These are phyloP conservation scores for Neurospora sp. DNA, from an alignment of 495 filamentous ascomycete genomes.

Conservation along the genomic window DNA sequence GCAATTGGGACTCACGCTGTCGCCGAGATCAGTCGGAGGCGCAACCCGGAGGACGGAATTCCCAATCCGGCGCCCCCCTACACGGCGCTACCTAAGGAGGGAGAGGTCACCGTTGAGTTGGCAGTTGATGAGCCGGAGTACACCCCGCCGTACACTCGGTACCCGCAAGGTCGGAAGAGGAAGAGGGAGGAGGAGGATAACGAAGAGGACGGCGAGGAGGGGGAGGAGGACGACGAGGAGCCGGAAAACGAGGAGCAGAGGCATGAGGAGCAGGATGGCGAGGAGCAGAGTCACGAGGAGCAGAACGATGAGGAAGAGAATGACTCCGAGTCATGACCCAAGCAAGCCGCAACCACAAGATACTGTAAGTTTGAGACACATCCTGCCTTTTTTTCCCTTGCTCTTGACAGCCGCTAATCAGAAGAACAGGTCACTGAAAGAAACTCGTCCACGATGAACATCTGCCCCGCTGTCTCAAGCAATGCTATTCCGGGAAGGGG, in stretches of 20 bases:
- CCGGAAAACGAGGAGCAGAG: background rate
- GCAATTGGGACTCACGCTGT: fast-evolving
- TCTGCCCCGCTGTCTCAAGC: too few species aligned
- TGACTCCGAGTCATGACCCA: too few species aligned
- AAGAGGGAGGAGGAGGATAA: background rate
- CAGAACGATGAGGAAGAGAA: background rate
- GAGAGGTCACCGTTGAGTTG: background rate
- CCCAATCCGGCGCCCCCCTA: background rate
- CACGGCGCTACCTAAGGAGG: background rate
- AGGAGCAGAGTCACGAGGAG: fast-evolving
- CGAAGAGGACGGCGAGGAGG: background rate
- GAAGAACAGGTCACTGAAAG: background rate
- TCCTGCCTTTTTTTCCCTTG: background rate
- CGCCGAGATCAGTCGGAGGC: background rate
- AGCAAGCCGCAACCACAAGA: background rate
- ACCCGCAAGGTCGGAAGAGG: background rate
- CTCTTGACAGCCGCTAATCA: background rate
- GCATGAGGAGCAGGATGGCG: background rate
- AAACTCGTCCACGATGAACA: background rate
- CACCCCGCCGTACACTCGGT: background rate
- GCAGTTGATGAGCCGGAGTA: background rate
- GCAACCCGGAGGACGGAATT: background rate
- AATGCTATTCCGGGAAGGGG: too few species aligned
- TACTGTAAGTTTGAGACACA: background rate
- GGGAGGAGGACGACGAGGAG: background rate